A percentile compares a stretch with the other conserved stretches of the same genome.
These are phyloP conservation scores for Solanum hybrid DNA, from an alignment of 305 asterid species.

Conservation along the genomic window DNA sequence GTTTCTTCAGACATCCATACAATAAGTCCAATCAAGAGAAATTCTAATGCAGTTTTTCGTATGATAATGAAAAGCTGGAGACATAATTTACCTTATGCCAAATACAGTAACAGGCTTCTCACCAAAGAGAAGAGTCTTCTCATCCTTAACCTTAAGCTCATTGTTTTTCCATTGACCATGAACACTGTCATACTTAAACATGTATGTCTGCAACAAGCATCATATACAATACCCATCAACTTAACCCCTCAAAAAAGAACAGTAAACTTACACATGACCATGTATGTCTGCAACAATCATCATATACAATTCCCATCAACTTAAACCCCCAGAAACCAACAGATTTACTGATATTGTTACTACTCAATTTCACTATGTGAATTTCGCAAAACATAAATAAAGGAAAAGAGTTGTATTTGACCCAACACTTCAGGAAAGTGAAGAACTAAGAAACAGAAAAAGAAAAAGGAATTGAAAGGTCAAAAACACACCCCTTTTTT, in stretches of 20 bases:
- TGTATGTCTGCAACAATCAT: background rate
- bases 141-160: conserved; percentile 59
- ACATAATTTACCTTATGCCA: conserved; percentile 44
- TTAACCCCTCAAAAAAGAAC: background rate
- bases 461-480: background rate
- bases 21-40: background rate
- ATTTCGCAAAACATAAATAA: background rate
- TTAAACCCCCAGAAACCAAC: background rate
- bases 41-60: conserved; percentile 18
- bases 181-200: conserved; percentile 78
- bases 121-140: conserved; percentile 78
- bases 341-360: background rate
- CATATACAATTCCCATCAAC: background rate
- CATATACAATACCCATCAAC: background rate
- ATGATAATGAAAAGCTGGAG: conserved; percentile 38
- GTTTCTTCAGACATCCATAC: conserved; percentile 17
- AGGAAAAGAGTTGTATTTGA: background rate
- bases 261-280: background rate
- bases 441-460: background rate
- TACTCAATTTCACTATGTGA: background rate
- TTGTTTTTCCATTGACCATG: conserved; percentile 72
- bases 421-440: background rate
- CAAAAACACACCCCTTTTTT: background rate
- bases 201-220: conserved; percentile 34
- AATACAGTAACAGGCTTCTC: conserved; percentile 63